Base-by-base conservation (phyloP, 345 rosid genomes). In the Cardamine resedifolia region DNA sequence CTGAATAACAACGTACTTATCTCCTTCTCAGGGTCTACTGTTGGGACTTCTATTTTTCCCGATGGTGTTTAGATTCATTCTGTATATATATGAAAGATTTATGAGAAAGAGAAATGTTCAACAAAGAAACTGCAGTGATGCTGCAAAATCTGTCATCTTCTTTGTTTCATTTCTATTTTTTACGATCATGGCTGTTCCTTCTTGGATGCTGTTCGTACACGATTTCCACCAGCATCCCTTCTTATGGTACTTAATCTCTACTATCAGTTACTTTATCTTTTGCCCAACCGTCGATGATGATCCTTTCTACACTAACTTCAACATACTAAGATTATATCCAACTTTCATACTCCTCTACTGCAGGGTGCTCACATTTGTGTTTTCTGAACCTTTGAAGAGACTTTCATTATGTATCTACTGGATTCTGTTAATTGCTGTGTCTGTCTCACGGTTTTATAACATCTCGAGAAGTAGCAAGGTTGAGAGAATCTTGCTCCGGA, bases 401-500 rank as follows among this genome's bases (percentile, higher is more conserved):
- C 75, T 91, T 39, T 84, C 94, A 8, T 76, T 95, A 56, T 95
- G 97, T 56, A 50, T 86, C 48, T 95, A 90, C 61, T 91, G 99
- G 99, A 58, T 84, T 63, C 78, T 77, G 49, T 81, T 90, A 80
- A 87, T 91, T 70, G 80, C 51, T 77, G 88, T 81, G 12, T 86
- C 92, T 75, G 94, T 95, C 72, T 80, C 71, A 69, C 78, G 86
- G 62, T 91, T 92, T 56, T 91, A 95, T 83, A 76, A 81, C 74
- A 90, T 95, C 56, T 95, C 98, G 15, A 88, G 88, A 80, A 81
- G 86, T 76, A 90, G 98, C 80, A 95, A 83, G 79, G 81, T 86
- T 28, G 97, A 91, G 84, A 85, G 99, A 85, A 95, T 91, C 81
- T 96, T 95, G 83, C 99, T 95, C 44, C 86, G 96, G 49, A 95